Base-by-base conservation (phyloP, 208 protist species). In the Perkinsela sp. region DNA sequence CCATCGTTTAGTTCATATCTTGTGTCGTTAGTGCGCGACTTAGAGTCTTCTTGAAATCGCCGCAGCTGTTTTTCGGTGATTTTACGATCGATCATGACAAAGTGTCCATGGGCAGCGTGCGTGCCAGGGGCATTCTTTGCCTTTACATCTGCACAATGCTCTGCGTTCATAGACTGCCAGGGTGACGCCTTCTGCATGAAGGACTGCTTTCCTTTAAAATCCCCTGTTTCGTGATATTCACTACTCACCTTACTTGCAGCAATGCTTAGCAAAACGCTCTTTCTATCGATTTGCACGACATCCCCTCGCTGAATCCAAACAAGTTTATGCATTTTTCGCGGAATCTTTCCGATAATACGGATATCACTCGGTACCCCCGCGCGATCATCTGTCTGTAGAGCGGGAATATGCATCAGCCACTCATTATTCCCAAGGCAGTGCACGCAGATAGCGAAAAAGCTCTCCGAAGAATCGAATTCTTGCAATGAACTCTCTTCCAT, bases 51-150 rank as follows among this genome's bases (percentile, higher is more conserved):
- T 6, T 57, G 40, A 22, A 57, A 57, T 57, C 22, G 40, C 22
- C 40, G 40, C 40, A 57, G 40, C 40, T 57, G 40, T 22, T 6
- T n/a, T n/a, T 6, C 6, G 6, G 40, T 57, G 13, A 57, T 22
- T 57, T 57, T 57, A n/a, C 40, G 40, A 57, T 57, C 40, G 40
- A 57, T 57, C 40, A 57, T 57, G 40, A 57, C 40, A 22, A 57
- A 57, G 22, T 57, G 40, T 22, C 22, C 13, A 22, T 57, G 13
- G 6, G 40, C 40, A n/a, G 40, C 22, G 22, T 57, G 40, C 40
- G 6, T 57, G 6, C 22, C 13, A 22, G 40, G 22, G 40, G 6
- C 40, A 22, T n/a, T 22, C 22, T 57, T 57, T 22, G 22, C 13
- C 40, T 57, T 22, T n/a, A n/a, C n/a, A 57, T 57, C 40, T 6